Evolutionary conservation across 208 protist genomes (phyloP).

Genomic region (Acanthamoeba royreba): DNA sequence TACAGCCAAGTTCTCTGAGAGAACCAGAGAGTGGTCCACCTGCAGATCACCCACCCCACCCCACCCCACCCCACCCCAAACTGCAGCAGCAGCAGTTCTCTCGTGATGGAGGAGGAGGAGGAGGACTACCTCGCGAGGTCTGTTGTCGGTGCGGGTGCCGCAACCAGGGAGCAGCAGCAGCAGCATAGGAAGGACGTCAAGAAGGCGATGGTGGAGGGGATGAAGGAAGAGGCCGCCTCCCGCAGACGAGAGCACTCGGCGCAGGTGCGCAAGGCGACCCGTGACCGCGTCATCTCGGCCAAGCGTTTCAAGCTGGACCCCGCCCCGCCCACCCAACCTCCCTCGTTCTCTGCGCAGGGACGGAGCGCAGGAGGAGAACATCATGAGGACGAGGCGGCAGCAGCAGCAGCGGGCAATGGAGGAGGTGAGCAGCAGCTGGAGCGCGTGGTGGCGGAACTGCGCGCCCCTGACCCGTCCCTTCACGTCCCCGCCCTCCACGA

Average conservation of each 20-base stretch:
- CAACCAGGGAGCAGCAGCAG: too few relatives aligned
- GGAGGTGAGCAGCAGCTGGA: neutral
- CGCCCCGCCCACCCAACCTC: neutral
- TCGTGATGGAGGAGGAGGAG: too few relatives aligned
- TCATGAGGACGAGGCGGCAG: neutral
- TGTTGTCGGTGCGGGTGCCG: too few relatives aligned
- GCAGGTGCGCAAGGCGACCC: neutral
- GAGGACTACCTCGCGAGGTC: too few relatives aligned
- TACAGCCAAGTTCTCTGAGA: too few relatives aligned
- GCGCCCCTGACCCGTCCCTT: neutral
- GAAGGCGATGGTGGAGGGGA: too few relatives aligned
- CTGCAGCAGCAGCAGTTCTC: too few relatives aligned
- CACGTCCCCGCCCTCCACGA: neutral
- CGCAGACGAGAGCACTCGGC: neutral
- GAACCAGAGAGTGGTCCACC: too few relatives aligned
- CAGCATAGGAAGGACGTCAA: too few relatives aligned
- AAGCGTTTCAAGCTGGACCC: neutral
- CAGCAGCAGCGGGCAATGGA: neutral
- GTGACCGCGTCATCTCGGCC: neutral
- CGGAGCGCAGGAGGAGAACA: neutral
- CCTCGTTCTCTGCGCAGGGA: neutral
- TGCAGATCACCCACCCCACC: too few relatives aligned
- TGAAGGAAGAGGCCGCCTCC: neutral
- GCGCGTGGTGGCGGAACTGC: neutral
- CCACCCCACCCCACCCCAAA: too few relatives aligned